phyloP scores from a whole-genome alignment of 371 early-diverging fungal species.

The Mucor lusitanicus region DNA sequence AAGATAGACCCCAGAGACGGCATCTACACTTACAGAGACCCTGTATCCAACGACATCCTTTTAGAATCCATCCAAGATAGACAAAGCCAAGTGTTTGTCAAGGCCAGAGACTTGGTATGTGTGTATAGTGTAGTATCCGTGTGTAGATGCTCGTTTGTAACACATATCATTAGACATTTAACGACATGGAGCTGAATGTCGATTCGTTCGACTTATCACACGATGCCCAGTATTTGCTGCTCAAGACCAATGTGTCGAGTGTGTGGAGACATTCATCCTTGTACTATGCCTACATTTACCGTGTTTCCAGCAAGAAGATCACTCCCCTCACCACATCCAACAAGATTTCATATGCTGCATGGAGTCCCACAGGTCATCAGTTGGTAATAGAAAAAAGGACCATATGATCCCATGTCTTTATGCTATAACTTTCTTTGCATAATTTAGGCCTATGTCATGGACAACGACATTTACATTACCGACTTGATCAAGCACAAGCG shows the following conservation, averaged over 20 bases:
- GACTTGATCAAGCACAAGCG: slow-evolving; percentile 65
- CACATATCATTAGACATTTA: background rate
- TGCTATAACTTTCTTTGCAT: too few species aligned
- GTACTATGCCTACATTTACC: slow-evolving; percentile 78
- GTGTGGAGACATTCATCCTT: slow-evolving; percentile 87
- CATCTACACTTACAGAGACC: slow-evolving; percentile 50
- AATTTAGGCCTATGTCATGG: slow-evolving; percentile 83
- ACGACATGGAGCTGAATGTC: slow-evolving; percentile 26
- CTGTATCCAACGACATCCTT: slow-evolving; percentile 46
- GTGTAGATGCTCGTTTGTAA: background rate
- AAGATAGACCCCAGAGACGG: slow-evolving; percentile 38
- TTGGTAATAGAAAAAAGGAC: slow-evolving; percentile 34
- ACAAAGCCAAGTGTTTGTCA: slow-evolving; percentile 32
- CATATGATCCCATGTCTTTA: background rate
- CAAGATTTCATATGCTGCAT: slow-evolving; percentile 65
- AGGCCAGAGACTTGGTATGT: slow-evolving; percentile 33
- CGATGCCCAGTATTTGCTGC: slow-evolving; percentile 76
- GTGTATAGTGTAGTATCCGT: background rate
- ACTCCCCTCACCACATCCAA: slow-evolving; percentile 57
- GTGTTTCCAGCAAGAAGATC: slow-evolving; percentile 55
- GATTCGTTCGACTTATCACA: slow-evolving; percentile 67
- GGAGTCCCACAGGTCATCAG: slow-evolving; percentile 80
- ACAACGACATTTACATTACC: slow-evolving; percentile 84
- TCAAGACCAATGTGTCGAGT: slow-evolving; percentile 65
- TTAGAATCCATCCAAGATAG: slow-evolving; percentile 41